Evolutionary conservation across 2,329 filamentous ascomycete genomes (phyloP), one percentile per base, ranked within the genome.

Genomic region (Penicillium crustosum): DNA sequence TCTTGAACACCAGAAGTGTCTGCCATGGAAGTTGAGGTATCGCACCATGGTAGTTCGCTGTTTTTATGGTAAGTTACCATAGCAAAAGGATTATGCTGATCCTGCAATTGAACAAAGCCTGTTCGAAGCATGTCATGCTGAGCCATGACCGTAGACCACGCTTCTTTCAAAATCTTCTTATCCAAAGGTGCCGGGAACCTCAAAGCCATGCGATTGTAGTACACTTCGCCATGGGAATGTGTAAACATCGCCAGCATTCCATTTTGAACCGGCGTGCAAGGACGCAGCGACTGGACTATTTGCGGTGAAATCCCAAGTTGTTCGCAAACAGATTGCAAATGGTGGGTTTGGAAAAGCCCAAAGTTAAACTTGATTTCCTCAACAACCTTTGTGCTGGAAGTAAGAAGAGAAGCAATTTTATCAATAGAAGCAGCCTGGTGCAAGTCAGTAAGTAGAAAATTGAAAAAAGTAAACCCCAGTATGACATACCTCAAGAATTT

Each of bases 231-330:
- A 0, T 82, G 73, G 0, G 88, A 90, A 53, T 86, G 82, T 19
- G 89, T 69, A 61, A 89, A 95, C 19, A 90, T 86, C 0, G 86
- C 86, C 49, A 96, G 71, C 83, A 97, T 92, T 0, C 90, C 91
- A 49, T 84, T 83, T 66, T 97, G 93, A 0, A 92, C 79, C 0
- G 88, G 81, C 0, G 92, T 96, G 70, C 91, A 96, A 0, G 93
- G 93, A 0, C 89, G 79, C 4, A 94, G 69, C 1, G 80, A 76
- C 61, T 89, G 82, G 1, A 91, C 61, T 5, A 63, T 63, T 0
- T 74, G 52, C 6, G 65, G 38, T 8, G 70, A 49, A 10, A 82
- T 61, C 1, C 55, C 60, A 8, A 74, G 62, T 4, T 65, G 61
- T 3, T 66, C 36, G 29, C 75, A 68, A 10, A 82, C 63, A 4